Evolutionary conservation across 805 yeast genomes (phyloP).

Genomic region (Starmera caribaea): DNA sequence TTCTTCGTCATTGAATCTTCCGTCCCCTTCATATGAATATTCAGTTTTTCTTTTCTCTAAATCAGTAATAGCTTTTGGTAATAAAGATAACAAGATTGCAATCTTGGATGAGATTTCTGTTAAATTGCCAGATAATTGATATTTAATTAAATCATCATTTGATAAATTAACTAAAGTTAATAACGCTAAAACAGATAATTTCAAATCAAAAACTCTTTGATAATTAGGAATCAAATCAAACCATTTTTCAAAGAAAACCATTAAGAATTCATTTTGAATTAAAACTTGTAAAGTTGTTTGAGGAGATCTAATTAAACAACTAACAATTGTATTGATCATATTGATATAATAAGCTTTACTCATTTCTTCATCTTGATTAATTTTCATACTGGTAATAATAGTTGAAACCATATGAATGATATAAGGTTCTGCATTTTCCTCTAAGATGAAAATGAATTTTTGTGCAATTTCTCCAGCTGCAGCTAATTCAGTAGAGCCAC

Average conservation of each 20-base stretch:
- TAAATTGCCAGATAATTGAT: conserved; percentile 27
- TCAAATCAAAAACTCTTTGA: conserved; percentile 71
- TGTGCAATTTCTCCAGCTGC: conserved; percentile 56
- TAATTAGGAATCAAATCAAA: conserved; percentile 42
- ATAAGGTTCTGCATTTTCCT: conserved; percentile 33
- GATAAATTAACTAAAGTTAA: conserved; percentile 33
- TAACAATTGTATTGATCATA: conserved; percentile 49
- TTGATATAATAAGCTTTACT: conserved; percentile 31
- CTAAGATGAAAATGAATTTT: conserved; percentile 50
- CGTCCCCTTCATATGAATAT: conserved; percentile 21
- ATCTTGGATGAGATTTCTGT: conserved; percentile 43
- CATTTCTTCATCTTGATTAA: conserved; percentile 14
- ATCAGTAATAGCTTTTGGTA: conserved; percentile 64
- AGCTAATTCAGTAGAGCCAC: conserved; percentile 46
- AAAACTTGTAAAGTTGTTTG: conserved; percentile 40
- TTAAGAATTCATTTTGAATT: conserved; percentile 32
- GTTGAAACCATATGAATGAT: conserved; percentile 31
- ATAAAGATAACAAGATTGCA: conserved; percentile 40
- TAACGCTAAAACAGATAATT: conserved; percentile 61
- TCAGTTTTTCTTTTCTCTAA: conserved; percentile 52
- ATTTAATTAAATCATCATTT: conserved; percentile 18
- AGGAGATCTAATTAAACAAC: conserved; percentile 57
- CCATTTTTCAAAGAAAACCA: conserved; percentile 54
- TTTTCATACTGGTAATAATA: conserved; percentile 28
- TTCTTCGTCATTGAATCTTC: conserved; percentile 22